Evolutionary conservation across 768 basidiomycete genomes (phyloP).

Genomic region (Amanita inopinata): DNA sequence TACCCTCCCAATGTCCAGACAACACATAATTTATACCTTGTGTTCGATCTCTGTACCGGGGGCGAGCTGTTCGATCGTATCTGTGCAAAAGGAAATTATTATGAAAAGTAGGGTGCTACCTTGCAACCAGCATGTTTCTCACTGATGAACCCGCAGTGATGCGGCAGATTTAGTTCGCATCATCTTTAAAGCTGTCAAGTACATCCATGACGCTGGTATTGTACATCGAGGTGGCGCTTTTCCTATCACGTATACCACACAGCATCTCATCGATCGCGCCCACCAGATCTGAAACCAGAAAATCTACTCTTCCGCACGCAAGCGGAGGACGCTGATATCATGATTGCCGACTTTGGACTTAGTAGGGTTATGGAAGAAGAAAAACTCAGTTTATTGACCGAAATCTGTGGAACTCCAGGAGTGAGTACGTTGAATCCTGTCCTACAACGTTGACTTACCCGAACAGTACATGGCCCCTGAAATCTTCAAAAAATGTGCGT

Average conservation of each 20-base stretch:
- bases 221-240: slow-evolving; percentile 69
- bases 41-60: slow-evolving; percentile 94
- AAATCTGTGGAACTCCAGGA: slow-evolving; percentile 93
- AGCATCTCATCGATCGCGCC: neutral
- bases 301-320: slow-evolving; percentile 90
- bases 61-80: slow-evolving; percentile 99
- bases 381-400: slow-evolving; percentile 80
- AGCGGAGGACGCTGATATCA: slow-evolving; percentile 87
- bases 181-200: slow-evolving; percentile 79
- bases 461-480: slow-evolving; percentile 88
- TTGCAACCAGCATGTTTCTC: slow-evolving; percentile 7
- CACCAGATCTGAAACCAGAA: slow-evolving; percentile 87
- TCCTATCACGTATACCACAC: neutral
- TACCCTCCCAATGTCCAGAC: slow-evolving; percentile 60
- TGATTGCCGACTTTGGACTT: slow-evolving; percentile 96
- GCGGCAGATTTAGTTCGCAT: slow-evolving; percentile 84
- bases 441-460: slow-evolving; percentile 13
- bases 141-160: slow-evolving; percentile 43
- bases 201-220: slow-evolving; percentile 86
- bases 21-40: slow-evolving; percentile 86
- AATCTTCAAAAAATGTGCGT: slow-evolving; percentile 83
- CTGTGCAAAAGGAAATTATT: slow-evolving; percentile 95
- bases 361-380: slow-evolving; percentile 87
- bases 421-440: slow-evolving; percentile 26
- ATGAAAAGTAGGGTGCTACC: slow-evolving; percentile 62